Evolutionary conservation across 1,284 basidiomycete genomes (phyloP).

Genomic region (Takashimella tepidaria): DNA sequence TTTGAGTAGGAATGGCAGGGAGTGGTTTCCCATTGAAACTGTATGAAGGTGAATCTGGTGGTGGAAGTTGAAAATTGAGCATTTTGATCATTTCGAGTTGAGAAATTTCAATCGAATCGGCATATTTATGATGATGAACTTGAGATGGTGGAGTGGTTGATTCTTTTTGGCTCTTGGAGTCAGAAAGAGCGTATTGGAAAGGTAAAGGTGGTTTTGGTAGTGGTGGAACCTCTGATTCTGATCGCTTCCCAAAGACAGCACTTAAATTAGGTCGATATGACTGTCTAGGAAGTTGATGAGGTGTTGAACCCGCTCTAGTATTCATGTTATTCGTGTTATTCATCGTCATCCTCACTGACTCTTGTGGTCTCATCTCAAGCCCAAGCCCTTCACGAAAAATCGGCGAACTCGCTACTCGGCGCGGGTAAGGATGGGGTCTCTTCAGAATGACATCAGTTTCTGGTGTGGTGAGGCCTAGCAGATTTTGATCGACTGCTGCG

Average conservation of each 20-base stretch:
- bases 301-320: neutral
- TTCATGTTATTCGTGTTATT: no score
- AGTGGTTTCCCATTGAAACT: neutral
- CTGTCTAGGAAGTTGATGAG: neutral
- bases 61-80: neutral
- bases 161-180: no score
- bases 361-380: neutral
- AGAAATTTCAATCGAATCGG: no score
- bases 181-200: no score
- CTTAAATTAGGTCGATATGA: neutral
- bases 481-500: neutral
- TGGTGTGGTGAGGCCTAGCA: no score
- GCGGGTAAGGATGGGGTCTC: neutral
- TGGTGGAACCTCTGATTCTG: neutral
- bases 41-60: neutral
- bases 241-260: neutral
- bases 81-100: neutral
- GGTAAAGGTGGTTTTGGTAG: no score
- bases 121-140: no score
- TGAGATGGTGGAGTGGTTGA: no score
- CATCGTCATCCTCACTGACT: neutral
- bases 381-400: neutral
- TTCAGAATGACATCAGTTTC: no score
- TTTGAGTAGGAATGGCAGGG: neutral
- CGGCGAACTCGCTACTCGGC: neutral